phyloP scores from a whole-genome alignment of 768 basidiomycete genomes.

The Boletus pseudopeckii region DNA sequence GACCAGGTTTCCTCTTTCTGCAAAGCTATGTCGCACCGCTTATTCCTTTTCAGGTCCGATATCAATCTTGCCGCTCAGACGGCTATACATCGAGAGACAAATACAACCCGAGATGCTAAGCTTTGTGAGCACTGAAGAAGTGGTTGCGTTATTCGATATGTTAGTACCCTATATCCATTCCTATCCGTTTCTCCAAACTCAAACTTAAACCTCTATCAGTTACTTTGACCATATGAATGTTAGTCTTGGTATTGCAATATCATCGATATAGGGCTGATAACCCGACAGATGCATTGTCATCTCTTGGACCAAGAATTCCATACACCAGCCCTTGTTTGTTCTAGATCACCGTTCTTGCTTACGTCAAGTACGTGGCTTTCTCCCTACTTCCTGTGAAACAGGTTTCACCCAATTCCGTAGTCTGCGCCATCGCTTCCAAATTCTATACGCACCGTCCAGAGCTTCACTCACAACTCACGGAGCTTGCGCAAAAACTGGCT shows the following conservation, averaged over 20 bases:
- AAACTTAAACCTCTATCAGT: slow-evolving; percentile 34
- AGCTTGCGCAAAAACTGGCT: slow-evolving; percentile 82
- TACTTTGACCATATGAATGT: slow-evolving; percentile 78
- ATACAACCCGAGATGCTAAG: slow-evolving; percentile 92
- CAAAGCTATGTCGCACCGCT: background rate
- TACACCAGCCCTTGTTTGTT: slow-evolving; percentile 90
- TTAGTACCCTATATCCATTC: slow-evolving; percentile 37
- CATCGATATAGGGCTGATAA: slow-evolving; percentile 6
- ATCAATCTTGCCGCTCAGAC: slow-evolving; percentile 79
- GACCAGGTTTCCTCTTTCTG: slow-evolving; percentile 58
- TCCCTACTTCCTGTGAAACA: background rate
- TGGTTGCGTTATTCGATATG: slow-evolving; percentile 89
- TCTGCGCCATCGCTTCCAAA: slow-evolving; percentile 92
- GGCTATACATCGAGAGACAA: slow-evolving; percentile 83
- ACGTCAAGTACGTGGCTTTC: slow-evolving; percentile 69
- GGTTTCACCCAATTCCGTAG: slow-evolving; percentile 38
- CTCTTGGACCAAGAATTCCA: slow-evolving; percentile 87
- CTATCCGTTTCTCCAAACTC: background rate
- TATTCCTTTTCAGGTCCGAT: slow-evolving; percentile 61
- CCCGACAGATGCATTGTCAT: slow-evolving; percentile 65
- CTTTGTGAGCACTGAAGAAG: slow-evolving; percentile 85
- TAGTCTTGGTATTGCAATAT: slow-evolving; percentile 28
- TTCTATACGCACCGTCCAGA: slow-evolving; percentile 83
- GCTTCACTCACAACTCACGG: slow-evolving; percentile 72
- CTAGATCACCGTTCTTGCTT: slow-evolving; percentile 89